A percentile compares a stretch with the other conserved stretches of the same genome.
phyloP scores from a whole-genome alignment of 1,139 yeast species.

The Yamadazyma atmosphaerica region DNA sequence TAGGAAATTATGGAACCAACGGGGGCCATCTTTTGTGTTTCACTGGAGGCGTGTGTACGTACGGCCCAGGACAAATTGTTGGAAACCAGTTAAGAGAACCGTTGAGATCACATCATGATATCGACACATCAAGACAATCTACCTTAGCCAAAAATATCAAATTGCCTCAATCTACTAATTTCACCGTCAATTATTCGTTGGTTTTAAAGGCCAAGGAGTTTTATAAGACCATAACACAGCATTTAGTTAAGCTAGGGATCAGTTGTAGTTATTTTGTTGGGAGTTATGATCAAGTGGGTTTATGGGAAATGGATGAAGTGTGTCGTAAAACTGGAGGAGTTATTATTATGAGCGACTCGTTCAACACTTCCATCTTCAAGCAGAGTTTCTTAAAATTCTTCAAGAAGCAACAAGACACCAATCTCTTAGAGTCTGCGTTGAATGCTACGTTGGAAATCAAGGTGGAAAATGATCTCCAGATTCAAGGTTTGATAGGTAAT shows the following conservation, averaged over 20 bases:
- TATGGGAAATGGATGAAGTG: slow-evolving; percentile 62
- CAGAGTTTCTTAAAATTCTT: slow-evolving; percentile 61
- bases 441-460: slow-evolving; percentile 62
- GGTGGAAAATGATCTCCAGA: slow-evolving; percentile 46
- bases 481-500: slow-evolving; percentile 63
- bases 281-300: slow-evolving; percentile 66
- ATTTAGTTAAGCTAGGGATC: slow-evolving; percentile 44
- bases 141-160: slow-evolving; percentile 20
- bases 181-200: slow-evolving; percentile 29
- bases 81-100: slow-evolving; percentile 51
- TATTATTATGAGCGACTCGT: slow-evolving; percentile 63
- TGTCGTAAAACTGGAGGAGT: slow-evolving; percentile 62
- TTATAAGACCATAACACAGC: slow-evolving; percentile 46
- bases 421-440: slow-evolving; percentile 48
- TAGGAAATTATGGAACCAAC: slow-evolving; percentile 40
- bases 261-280: slow-evolving; percentile 61
- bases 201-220: slow-evolving; percentile 38
- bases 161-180: slow-evolving; percentile 29
- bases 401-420: slow-evolving; percentile 29
- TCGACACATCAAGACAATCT: slow-evolving; percentile 41
- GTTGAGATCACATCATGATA: slow-evolving; percentile 59
- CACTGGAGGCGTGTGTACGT: slow-evolving; percentile 58
- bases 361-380: slow-evolving; percentile 63
- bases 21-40: slow-evolving; percentile 67
- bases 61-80: slow-evolving; percentile 58